phyloP scores from a whole-genome alignment of 2,329 filamentous ascomycete genomes.

The Epichloe brachyelytri region DNA sequence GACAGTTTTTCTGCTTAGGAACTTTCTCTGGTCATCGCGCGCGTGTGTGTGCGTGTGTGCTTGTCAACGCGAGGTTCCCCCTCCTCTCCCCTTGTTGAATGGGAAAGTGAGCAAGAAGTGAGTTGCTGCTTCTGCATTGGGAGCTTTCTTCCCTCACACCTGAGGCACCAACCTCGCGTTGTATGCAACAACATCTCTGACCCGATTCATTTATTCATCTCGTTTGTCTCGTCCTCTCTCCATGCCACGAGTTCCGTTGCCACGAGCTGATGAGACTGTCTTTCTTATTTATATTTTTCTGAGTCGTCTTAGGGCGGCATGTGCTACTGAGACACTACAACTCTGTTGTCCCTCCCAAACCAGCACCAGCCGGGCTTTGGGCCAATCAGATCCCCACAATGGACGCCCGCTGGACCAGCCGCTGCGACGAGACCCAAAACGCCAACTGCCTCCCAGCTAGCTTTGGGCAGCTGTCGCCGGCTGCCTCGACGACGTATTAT shows the following conservation, averaged over 20 bases:
- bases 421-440: constrained; percentile 3
- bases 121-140: constrained; percentile 6
- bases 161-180: constrained; percentile 5
- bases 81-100: not conserved
- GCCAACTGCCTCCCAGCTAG: not conserved
- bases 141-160: not conserved
- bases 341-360: not conserved
- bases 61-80: too few species aligned
- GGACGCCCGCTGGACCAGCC: constrained; percentile 3
- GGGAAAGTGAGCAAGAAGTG: constrained; percentile 7
- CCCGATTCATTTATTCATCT: not conserved
- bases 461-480: constrained; percentile 11
- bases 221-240: not conserved
- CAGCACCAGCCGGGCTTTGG: not conserved
- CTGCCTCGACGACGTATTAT: constrained; percentile 8
- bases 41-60: not conserved
- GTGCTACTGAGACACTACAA: not conserved
- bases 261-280: not conserved
- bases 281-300: not conserved
- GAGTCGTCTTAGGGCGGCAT: not conserved
- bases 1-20: not conserved
- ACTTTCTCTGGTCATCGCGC: too few species aligned
- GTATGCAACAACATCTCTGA: not conserved
- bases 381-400: constrained; percentile 4
- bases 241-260: not conserved